Evolutionary conservation across 2,329 filamentous ascomycete species (phyloP).

Genomic region (Lasiodiplodia hormozganensis): DNA sequence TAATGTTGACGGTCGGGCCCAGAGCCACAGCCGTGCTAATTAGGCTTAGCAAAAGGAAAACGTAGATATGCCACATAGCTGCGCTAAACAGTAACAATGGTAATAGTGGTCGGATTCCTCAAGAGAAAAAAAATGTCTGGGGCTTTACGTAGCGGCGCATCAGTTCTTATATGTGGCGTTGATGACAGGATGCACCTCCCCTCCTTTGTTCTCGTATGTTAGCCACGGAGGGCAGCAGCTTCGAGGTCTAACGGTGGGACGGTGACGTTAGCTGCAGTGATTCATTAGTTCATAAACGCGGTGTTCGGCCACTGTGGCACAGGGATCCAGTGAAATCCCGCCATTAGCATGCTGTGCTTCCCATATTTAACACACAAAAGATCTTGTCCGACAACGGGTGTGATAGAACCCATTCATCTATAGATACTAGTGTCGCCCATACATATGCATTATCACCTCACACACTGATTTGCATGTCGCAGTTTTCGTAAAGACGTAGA

Average conservation of each 20-base stretch:
- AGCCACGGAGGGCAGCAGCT: not conserved
- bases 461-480: no score
- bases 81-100: not conserved
- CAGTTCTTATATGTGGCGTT: not conserved
- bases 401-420: no score
- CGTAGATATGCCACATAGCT: constrained; percentile 4
- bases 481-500: not conserved
- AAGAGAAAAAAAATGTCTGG: not conserved
- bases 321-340: no score
- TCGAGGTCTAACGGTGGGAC: not conserved
- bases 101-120: not conserved
- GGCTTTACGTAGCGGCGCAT: not conserved
- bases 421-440: no score
- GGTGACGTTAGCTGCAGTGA: no score
- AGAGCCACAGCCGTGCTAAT: not conserved
- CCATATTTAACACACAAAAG: no score
- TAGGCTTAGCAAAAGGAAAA: not conserved
- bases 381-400: no score
- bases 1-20: constrained; percentile 44
- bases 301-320: no score
- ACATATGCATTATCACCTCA: no score
- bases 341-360: no score
- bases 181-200: not conserved
- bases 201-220: not conserved
- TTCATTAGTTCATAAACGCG: not conserved